phyloP scores from a whole-genome alignment of 768 basidiomycete species.

The Hortiboletus flavorubellus region DNA sequence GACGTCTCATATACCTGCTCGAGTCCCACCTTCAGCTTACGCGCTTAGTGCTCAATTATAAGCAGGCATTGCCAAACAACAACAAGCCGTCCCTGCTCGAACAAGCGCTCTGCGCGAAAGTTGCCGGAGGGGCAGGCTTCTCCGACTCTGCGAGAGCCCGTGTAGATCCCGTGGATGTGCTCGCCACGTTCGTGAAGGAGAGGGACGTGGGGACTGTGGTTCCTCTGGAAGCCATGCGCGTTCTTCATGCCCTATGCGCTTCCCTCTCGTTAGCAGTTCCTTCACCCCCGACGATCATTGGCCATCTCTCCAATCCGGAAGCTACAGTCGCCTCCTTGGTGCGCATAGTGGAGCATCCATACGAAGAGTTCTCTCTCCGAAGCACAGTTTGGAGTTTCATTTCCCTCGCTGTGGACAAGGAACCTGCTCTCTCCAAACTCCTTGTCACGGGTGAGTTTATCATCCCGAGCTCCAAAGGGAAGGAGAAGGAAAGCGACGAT shows the following conservation, averaged over 20 bases:
- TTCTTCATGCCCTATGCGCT: slow-evolving; percentile 64
- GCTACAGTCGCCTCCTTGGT: slow-evolving; percentile 64
- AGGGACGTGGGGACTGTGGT: slow-evolving; percentile 58
- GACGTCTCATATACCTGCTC: slow-evolving; percentile 64
- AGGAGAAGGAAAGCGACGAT: slow-evolving; percentile 24
- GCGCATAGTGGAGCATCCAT: slow-evolving; percentile 72
- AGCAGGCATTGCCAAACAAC: slow-evolving; percentile 44
- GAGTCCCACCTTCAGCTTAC: slow-evolving; percentile 62
- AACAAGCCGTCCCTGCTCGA: slow-evolving; percentile 67
- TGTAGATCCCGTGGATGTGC: slow-evolving; percentile 70
- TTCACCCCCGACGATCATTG: slow-evolving; percentile 68
- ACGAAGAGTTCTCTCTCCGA: slow-evolving; percentile 69
- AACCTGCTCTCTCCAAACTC: slow-evolving; percentile 79
- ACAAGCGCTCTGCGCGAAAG: slow-evolving; percentile 66
- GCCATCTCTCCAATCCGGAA: slow-evolving; percentile 77
- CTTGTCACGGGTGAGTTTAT: slow-evolving; percentile 75
- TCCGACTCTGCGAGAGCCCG: slow-evolving; percentile 45
- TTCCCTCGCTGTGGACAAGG: slow-evolving; percentile 74
- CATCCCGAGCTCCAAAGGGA: slow-evolving; percentile 42
- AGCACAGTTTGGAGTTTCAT: slow-evolving; percentile 84
- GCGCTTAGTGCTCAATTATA: slow-evolving; percentile 61
- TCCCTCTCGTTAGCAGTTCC: slow-evolving; percentile 61
- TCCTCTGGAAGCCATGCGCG: slow-evolving; percentile 62
- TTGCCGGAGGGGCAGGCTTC: slow-evolving; percentile 46
- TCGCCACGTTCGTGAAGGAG: slow-evolving; percentile 65